Base-by-base conservation (phyloP, 192 early-diverging fungal genomes). In the Linnemannia schmuckeri region DNA sequence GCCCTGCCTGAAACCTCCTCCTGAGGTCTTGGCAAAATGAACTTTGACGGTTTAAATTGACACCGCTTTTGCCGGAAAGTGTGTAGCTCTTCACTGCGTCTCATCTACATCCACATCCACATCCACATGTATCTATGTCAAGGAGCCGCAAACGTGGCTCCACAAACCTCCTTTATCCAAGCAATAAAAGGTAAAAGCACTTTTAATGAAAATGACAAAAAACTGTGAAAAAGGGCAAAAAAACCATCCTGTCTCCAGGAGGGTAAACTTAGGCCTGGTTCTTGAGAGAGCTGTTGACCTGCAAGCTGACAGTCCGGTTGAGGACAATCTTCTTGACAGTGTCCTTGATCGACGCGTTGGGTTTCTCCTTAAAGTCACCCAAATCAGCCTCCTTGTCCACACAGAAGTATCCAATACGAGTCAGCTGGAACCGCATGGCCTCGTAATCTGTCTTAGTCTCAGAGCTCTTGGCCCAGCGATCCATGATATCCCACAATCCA, bases 371-470 rank as follows among this genome's bases (percentile, higher is more conserved):
- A 4, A 92, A 93, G 37, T 92, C 92, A 18, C 92, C 93, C 68
- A 98, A 70, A 22, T 92, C 92, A 6, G 96, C 93, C 91, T 99
- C 98, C 88, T 93, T 94, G 88, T 99, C 99, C 18, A 99, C 91
- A 83, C 98, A 96, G 89, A 99, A 99, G 93, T 99, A 99, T n/a
- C 97, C 99, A 49, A 98, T 94, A 71, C 99, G 93, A 54, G 96
- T 92, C 80, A 97, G 95, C 92, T 99, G 99, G 94, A 96, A 97
- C 77, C 97, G 88, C 85, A 96, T 94, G 77, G 93, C 95, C 88
- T 98, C 99, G 55, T 94, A 93, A 44, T 91, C 90, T 5, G 79
- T 81, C 83, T 94, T 91, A 75, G 72, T 88, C 46, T 93, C 90
- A 61, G 93, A 92, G 79, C 90, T 88, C 74, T 90, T 88, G 66